phyloP scores from a whole-genome alignment of 306 rosid species.

The Biancaea sappan region DNA sequence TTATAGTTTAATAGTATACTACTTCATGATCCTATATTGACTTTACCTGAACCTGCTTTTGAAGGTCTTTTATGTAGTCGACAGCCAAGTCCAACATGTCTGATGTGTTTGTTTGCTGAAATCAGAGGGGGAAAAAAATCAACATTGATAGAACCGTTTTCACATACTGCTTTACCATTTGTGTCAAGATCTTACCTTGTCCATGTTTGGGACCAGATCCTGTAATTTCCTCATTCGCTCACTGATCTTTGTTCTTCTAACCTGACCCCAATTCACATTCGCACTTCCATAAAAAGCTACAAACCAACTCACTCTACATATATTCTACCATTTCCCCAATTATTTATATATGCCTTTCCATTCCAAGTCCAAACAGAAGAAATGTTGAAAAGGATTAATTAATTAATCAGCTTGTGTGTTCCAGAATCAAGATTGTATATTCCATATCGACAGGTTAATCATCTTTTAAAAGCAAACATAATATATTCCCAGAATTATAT shows the following conservation, averaged over 20 bases:
- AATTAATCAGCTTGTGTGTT: no score
- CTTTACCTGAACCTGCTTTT: slow-evolving; percentile 72
- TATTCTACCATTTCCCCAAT: slow-evolving; percentile 2
- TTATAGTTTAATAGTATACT: no score
- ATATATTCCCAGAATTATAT: no score
- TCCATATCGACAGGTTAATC: no score
- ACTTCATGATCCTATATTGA: neutral
- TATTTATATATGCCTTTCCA: neutral
- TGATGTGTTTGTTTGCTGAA: slow-evolving; percentile 97
- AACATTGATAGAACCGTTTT: slow-evolving; percentile 5
- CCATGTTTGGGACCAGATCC: slow-evolving; percentile 99
- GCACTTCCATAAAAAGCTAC: slow-evolving; percentile 1
- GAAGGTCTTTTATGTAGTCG: slow-evolving; percentile 92
- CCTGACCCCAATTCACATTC: slow-evolving; percentile 47
- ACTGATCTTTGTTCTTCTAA: slow-evolving; percentile 94
- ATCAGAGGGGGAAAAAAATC: neutral
- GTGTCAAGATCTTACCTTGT: slow-evolving; percentile 60
- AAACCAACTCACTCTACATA: neutral
- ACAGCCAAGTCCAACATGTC: slow-evolving; percentile 98
- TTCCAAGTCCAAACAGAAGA: slow-evolving; percentile 14
- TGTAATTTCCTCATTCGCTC: slow-evolving; percentile 97
- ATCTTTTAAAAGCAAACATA: no score
- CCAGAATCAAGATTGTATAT: slow-evolving; percentile 11
- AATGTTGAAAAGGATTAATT: neutral
- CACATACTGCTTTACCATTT: neutral